Conservation (phyloP, 2,329 filamentous ascomycete species). For the Botrytis galanthina region DNA sequence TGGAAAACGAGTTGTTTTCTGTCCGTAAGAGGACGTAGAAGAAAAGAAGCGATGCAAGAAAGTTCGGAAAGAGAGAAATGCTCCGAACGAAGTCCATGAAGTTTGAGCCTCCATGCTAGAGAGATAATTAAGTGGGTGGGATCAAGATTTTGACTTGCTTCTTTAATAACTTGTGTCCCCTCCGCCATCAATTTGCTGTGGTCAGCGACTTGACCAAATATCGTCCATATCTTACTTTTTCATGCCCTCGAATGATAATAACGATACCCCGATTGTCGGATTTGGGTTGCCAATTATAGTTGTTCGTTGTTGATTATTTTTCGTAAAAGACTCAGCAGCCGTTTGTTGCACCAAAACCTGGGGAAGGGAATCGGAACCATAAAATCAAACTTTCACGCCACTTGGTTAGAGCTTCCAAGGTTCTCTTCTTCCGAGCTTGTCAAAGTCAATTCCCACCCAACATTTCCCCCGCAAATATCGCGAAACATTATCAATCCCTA, state of each 20-base stretch:
- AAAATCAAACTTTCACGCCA: neutral
- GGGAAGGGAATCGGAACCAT: neutral
- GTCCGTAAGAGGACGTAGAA: neutral
- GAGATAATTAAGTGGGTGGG: neutral
- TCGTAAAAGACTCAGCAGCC: neutral
- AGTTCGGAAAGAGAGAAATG: neutral
- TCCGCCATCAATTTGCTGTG: neutral
- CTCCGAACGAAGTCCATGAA: neutral
- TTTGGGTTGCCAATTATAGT: neutral
- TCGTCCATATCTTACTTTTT: neutral
- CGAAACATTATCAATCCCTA: neutral
- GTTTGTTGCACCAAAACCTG: neutral
- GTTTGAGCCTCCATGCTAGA: neutral
- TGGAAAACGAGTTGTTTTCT: neutral
- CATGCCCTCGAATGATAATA: neutral
- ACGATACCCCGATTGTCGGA: neutral
- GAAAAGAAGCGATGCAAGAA: neutral
- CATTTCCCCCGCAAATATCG: neutral
- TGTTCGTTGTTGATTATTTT: neutral
- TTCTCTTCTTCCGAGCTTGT: neutral
- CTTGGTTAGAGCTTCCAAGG: neutral
- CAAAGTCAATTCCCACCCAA: neutral
- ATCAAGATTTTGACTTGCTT: neutral
- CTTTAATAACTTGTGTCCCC: neutral
- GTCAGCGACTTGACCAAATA: neutral